These are phyloP conservation scores for Lobosporangium transversale DNA, from an alignment of 192 early-diverging fungal species.

Conservation along the genomic window DNA sequence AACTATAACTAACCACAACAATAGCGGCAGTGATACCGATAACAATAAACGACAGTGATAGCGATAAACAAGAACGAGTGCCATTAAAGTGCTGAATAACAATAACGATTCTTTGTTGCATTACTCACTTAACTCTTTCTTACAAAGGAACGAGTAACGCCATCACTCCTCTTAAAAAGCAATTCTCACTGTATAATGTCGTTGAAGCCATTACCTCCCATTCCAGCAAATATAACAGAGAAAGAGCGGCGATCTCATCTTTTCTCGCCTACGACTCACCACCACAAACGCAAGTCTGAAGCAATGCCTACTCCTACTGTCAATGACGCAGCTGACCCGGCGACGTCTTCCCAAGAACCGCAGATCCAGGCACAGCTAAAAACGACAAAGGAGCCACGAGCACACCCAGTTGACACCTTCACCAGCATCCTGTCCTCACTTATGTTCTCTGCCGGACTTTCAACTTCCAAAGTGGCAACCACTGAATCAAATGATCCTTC, in stretches of 20 bases:
- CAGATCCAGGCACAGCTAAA: conserved; percentile 1
- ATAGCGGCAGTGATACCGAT: too few relatives aligned
- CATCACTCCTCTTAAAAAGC: too few relatives aligned
- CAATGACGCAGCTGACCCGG: not conserved
- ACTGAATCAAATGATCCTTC: conserved; percentile 6
- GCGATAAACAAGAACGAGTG: too few relatives aligned
- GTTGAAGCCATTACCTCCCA: conserved; percentile 49
- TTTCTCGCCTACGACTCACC: conserved; percentile 17
- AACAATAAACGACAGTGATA: too few relatives aligned
- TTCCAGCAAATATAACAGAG: conserved; percentile 19
- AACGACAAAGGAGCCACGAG: not conserved
- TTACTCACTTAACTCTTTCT: too few relatives aligned
- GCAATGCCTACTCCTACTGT: not conserved
- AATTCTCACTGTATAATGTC: conserved; percentile 21
- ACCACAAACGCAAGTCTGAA: conserved; percentile 28
- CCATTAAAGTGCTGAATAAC: too few relatives aligned
- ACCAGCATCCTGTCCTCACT: conserved; percentile 9
- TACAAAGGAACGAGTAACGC: too few relatives aligned
- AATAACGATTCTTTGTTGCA: too few relatives aligned
- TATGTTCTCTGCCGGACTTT: not conserved
- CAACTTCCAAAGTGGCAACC: not conserved
- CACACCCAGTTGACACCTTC: conserved; percentile 1
- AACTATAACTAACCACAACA: too few relatives aligned
- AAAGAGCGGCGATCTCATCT: conserved; percentile 20
- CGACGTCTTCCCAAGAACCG: not conserved